These are phyloP conservation scores for Penicillium sp. DNA, from an alignment of 2,329 filamentous ascomycete species.

Conservation along the genomic window DNA sequence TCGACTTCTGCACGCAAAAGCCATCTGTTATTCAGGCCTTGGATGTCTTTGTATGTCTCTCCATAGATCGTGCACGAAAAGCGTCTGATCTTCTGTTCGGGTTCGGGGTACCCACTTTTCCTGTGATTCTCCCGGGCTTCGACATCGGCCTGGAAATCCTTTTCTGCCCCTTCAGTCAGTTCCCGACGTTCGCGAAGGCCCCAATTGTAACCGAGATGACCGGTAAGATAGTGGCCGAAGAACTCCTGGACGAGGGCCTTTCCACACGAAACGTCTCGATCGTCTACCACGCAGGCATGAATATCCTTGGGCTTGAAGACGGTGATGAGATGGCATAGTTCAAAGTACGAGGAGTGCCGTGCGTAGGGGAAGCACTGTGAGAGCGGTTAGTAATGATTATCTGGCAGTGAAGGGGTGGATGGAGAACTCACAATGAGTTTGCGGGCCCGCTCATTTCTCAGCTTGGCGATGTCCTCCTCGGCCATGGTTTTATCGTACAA, in stretches of 20 bases:
- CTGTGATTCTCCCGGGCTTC: not conserved
- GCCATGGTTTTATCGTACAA: not conserved
- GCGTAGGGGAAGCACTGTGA: constrained; percentile 76
- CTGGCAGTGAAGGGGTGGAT: too few relatives aligned
- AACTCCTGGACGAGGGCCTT: constrained; percentile 54
- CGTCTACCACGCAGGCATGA: constrained; percentile 69
- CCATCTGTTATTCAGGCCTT: not conserved
- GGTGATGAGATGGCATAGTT: constrained; percentile 71
- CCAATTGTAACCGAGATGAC: constrained; percentile 7
- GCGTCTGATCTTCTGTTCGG: not conserved
- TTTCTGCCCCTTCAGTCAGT: not conserved
- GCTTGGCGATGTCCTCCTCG: constrained; percentile 22
- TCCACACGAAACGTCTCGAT: not conserved
- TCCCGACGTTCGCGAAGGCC: not conserved
- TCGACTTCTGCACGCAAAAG: not conserved
- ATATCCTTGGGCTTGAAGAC: constrained; percentile 74
- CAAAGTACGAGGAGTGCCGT: constrained; percentile 81
- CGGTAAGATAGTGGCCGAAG: constrained; percentile 71
- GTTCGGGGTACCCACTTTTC: not conserved
- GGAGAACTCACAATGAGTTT: constrained; percentile 37
- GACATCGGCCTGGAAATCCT: not conserved
- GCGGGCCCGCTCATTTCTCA: constrained; percentile 20
- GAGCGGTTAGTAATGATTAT: constrained; percentile 7
- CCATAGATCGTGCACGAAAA: too few relatives aligned
- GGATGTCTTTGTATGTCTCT: not conserved